Percentiles rank a stretch among this genome's conserved stretches.
Conservation (phyloP, 345 rosid species). For the Salix caprea region DNA sequence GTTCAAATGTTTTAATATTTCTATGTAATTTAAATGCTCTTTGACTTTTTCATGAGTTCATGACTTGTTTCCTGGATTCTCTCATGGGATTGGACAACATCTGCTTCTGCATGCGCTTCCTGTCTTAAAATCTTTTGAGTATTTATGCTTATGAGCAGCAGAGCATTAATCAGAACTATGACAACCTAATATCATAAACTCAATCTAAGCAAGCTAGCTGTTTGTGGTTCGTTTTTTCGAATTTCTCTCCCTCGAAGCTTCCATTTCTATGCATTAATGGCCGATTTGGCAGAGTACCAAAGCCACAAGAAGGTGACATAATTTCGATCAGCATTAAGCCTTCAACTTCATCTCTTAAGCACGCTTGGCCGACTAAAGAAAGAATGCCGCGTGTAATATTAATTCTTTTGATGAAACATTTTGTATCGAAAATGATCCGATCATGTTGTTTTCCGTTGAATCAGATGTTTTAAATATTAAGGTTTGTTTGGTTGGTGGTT, state of each 20-base stretch:
- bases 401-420: not conserved
- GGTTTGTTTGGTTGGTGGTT: too few relatives aligned
- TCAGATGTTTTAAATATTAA: too few relatives aligned
- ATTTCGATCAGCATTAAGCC: not conserved
- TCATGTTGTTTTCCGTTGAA: too few relatives aligned
- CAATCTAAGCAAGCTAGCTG: not conserved
- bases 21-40: not conserved
- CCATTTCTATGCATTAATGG: not conserved
- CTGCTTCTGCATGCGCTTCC: not conserved
- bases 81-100: not conserved
- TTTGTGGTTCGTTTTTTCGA: not conserved
- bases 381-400: not conserved
- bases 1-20: too few relatives aligned
- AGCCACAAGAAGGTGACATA: not conserved
- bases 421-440: too few relatives aligned
- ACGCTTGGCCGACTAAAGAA: not conserved
- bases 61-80: not conserved
- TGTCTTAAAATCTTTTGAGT: not conserved
- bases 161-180: not conserved
- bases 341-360: not conserved
- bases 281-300: not conserved
- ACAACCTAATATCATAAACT: conserved; percentile 4
- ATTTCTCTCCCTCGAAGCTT: not conserved
- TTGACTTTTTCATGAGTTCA: not conserved
- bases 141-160: not conserved